phyloP scores from a whole-genome alignment of 768 basidiomycete species.

The Boletus vermiculosoides region DNA sequence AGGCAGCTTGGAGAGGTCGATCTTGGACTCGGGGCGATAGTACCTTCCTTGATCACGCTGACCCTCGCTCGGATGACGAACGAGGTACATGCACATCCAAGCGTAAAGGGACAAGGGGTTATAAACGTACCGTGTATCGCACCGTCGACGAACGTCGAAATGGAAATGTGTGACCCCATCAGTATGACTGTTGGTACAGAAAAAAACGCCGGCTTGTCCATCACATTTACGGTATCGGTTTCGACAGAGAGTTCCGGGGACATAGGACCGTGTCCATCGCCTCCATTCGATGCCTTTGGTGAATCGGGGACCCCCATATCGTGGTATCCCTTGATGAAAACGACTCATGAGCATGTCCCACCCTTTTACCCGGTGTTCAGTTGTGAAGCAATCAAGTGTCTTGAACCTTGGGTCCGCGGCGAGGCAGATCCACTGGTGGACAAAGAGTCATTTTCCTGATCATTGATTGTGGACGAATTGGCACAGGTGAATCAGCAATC shows the following conservation, averaged over 20 bases:
- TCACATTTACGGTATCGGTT: not conserved
- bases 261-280: not conserved
- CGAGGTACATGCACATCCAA: not conserved
- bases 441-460: not conserved
- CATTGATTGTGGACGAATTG: not conserved
- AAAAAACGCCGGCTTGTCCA: not conserved
- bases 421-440: not conserved
- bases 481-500: not conserved
- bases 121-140: not conserved
- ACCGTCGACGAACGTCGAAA: not conserved
- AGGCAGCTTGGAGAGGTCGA: not conserved
- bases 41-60: not conserved
- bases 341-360: not conserved
- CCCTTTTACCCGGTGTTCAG: not conserved
- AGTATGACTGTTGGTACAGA: not conserved
- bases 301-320: not conserved
- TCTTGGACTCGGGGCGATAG: not conserved
- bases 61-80: not conserved
- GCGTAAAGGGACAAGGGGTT: no score
- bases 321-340: not conserved
- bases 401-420: not conserved
- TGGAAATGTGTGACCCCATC: not conserved
- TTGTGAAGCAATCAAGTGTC: not conserved
- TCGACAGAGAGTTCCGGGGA: not conserved
- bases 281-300: no score